These are phyloP conservation scores for Hypoxylon rubiginosum DNA, from an alignment of 2,329 filamentous ascomycete species.

Conservation along the genomic window DNA sequence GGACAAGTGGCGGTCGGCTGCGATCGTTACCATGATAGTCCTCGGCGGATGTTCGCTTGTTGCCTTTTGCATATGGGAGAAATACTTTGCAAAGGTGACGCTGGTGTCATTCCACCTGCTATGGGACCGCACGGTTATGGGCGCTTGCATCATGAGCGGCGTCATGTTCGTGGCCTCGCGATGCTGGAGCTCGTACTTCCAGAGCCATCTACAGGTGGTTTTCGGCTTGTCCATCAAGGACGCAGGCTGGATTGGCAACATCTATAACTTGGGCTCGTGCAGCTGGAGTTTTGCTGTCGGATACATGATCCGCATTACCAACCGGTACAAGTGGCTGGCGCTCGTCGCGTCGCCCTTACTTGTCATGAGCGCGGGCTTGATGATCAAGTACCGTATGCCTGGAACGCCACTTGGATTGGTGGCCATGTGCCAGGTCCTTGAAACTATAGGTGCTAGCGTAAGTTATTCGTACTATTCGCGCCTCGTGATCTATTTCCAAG, in stretches of 20 bases:
- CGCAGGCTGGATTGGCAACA: constrained; percentile 55
- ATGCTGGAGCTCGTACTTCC: constrained; percentile 53
- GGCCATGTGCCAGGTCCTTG: constrained; percentile 68
- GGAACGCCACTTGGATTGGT: constrained; percentile 63
- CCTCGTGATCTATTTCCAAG: no score
- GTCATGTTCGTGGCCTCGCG: constrained; percentile 52
- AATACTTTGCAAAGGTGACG: constrained; percentile 63
- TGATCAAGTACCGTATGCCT: constrained; percentile 68
- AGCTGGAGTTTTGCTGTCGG: constrained; percentile 62
- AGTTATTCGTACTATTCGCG: no score
- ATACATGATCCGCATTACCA: constrained; percentile 59
- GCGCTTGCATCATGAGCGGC: constrained; percentile 54
- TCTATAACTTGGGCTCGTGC: constrained; percentile 58
- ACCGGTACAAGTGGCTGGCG: constrained; percentile 64
- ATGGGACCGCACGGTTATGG: constrained; percentile 58
- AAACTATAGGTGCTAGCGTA: constrained; percentile 64
- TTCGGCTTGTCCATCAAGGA: constrained; percentile 51
- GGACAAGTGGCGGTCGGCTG: constrained; percentile 59
- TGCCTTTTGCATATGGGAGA: constrained; percentile 66
- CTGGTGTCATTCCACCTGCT: constrained; percentile 64
- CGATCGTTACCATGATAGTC: constrained; percentile 65
- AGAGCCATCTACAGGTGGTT: constrained; percentile 56
- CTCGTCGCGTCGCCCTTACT: constrained; percentile 57
- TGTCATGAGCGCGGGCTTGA: constrained; percentile 64
- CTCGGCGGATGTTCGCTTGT: constrained; percentile 67